Evolutionary conservation across 164 flowering plant genomes (phyloP).

Genomic region (Aristolochia fimbriata): DNA sequence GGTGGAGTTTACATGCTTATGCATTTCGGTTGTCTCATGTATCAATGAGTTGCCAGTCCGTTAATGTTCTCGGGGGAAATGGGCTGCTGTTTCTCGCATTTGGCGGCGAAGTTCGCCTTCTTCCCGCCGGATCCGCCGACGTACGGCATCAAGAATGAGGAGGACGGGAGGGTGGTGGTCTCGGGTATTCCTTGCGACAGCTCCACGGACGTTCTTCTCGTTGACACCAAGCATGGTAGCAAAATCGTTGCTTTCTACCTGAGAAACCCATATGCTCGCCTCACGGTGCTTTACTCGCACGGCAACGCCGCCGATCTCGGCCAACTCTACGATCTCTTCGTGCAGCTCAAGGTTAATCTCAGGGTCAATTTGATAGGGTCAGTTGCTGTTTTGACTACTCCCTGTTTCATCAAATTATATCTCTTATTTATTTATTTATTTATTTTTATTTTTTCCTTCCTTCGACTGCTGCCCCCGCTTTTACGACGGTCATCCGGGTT

Average conservation of each 20-base stretch:
- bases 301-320: constrained; percentile 98
- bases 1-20: neutral
- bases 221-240: constrained; percentile 71
- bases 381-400: constrained; percentile 8
- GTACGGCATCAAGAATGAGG: constrained; percentile 44
- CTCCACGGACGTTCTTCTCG: constrained; percentile 52
- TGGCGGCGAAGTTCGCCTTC: constrained; percentile 83
- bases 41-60: constrained; percentile 32
- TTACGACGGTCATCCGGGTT: too few relatives aligned
- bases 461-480: too few relatives aligned
- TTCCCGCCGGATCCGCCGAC: constrained; percentile 88
- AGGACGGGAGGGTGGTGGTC: constrained; percentile 41
- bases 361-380: constrained; percentile 92
- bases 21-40: constrained; percentile 13
- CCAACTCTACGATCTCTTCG: constrained; percentile 86
- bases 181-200: constrained; percentile 39
- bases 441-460: too few relatives aligned
- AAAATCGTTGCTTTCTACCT: constrained; percentile 78
- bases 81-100: constrained; percentile 62
- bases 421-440: neutral
- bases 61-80: constrained; percentile 24
- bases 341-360: constrained; percentile 87
- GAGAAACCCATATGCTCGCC: constrained; percentile 71
- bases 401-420: neutral
- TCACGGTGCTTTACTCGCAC: constrained; percentile 86